Evolutionary conservation across 2,329 filamentous ascomycete genomes (phyloP), one percentile per base, ranked within the genome.

Genomic region (Paecilomyces fulvus): DNA sequence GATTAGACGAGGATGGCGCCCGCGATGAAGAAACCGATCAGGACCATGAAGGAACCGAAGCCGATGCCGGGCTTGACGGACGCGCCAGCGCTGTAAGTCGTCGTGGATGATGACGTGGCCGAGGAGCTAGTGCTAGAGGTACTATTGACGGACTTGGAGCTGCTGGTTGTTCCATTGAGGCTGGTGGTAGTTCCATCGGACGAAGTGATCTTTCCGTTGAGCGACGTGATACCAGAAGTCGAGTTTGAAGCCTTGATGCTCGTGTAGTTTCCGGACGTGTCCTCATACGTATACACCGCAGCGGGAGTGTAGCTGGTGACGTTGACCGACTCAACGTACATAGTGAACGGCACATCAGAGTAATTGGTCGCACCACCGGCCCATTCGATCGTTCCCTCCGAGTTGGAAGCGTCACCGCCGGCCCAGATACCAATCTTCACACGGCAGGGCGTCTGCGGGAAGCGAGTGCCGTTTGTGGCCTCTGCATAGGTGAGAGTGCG

Each of bases 401-500:
- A 56, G 60, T 77, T 73, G 53, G 59, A 59, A 23, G 73, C 61
- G 59, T 77, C 74, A 58, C 87, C 87, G 61, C 85, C 87, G 51
- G 83, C 81, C 85, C 86, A 89, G 62, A 82, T 81, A 60, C 87
- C 87, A 50, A 90, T 72, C 72, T 84, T 86, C 65, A 90, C 70
- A 70, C 85, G 82, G 82, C 87, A 86, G 52, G 87, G 87, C 9
- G 86, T 88, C 77, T 90, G 87, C 51, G 87, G 87, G 76, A 83
- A 89, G 61, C 80, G 79, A 56, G 74, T 70, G 52, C 81, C 83
- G 53, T 76, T 75, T 65, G 82, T 69, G 54, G 85, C 86, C 53
- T 88, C 81, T 14, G 72, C 74, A 62, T 80, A 81, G 57, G 75
- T 78, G 54, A 90, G 76, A 49, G 82, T 84, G 64, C 88, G 85